Conservation (phyloP, 805 yeast species). For the Zygosaccharomyces bisporus region DNA sequence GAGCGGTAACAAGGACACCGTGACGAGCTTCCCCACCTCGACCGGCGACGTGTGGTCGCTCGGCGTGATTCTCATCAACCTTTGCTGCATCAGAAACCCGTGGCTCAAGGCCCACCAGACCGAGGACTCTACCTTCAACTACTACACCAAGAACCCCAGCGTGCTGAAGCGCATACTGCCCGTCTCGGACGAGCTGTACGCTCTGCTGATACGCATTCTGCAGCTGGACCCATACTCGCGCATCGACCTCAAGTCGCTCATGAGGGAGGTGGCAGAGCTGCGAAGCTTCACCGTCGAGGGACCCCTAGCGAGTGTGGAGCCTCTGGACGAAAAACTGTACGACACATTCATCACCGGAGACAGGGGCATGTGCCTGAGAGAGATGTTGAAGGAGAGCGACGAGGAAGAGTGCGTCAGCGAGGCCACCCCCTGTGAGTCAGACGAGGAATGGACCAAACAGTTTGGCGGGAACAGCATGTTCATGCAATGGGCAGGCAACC, state of each 20-base stretch:
- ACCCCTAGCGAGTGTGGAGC: slow-evolving; percentile 27
- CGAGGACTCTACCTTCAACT: slow-evolving; percentile 60
- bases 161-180: slow-evolving; percentile 69
- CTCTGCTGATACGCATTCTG: slow-evolving; percentile 41
- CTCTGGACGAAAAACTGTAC: slow-evolving; percentile 17
- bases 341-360: slow-evolving; percentile 20
- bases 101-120: slow-evolving; percentile 75
- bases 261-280: slow-evolving; percentile 24
- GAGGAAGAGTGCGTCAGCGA: slow-evolving; percentile 16
- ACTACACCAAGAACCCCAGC: slow-evolving; percentile 52
- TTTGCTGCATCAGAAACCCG: slow-evolving; percentile 81
- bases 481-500: slow-evolving; percentile 17
- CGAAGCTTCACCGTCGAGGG: slow-evolving; percentile 27
- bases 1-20: slow-evolving; percentile 28
- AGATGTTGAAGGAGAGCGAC: slow-evolving; percentile 17
- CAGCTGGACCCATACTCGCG: slow-evolving; percentile 36
- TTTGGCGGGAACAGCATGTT: slow-evolving; percentile 7
- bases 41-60: slow-evolving; percentile 88
- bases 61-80: slow-evolving; percentile 74
- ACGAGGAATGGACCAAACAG: slow-evolving; percentile 8
- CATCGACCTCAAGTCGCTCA: slow-evolving; percentile 22
- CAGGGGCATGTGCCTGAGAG: slow-evolving; percentile 19
- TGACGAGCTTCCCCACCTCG: slow-evolving; percentile 49
- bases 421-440: slow-evolving; percentile 7
- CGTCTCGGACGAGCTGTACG: slow-evolving; percentile 58